Evolutionary conservation across 176 grass and related monocot genomes (phyloP), one percentile per base, ranked within the genome.

Genomic region (Oryza australiensis): DNA sequence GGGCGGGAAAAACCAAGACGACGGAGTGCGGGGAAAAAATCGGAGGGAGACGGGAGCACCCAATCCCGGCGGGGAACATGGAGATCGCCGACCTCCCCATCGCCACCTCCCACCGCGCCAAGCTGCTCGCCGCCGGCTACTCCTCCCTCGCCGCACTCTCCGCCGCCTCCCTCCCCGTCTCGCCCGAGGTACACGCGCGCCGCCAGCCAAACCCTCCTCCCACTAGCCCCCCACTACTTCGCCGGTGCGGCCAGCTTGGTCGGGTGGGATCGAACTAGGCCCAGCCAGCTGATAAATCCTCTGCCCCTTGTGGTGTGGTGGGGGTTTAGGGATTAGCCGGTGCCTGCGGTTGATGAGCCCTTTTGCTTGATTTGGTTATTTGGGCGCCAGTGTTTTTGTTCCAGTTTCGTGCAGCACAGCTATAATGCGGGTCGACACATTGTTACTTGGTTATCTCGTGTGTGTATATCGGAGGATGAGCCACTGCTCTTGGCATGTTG

Each of bases 21-120:
- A 4, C 10, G 16, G 30, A 16, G 30, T 1, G 42, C 42, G 42
- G 42, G 42, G 11, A 16, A 49, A 49, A 0, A 68, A 67, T 35
- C 3, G 16, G 65, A 35, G 30, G 30, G 30, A 3, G 37, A 9
- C 34, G 42, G 45, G 13, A 7, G 49, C 15, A 55, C 49, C 49
- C 49, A 22, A 34, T 34, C 65, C 30, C 67, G 10, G 32, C 32
- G 18, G n/a, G n/a, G n/a, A 10, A 1, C 33, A 79, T 89, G 87
- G 77, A 89, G 87, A 66, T 85, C 46, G 76, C 77, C 9, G 70
- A 85, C 70, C 82, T 89, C 33, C 82, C 82, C 51, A 81, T 89
- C 62, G 69, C 76, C 20, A 64, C 82, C 59, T 85, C 82, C 35
- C 55, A 70, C 13, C 68, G 48, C 20, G 30, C 82, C 46, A 85